Conservation (phyloP, 73 alveolate species). For the Breviolum minutum region DNA sequence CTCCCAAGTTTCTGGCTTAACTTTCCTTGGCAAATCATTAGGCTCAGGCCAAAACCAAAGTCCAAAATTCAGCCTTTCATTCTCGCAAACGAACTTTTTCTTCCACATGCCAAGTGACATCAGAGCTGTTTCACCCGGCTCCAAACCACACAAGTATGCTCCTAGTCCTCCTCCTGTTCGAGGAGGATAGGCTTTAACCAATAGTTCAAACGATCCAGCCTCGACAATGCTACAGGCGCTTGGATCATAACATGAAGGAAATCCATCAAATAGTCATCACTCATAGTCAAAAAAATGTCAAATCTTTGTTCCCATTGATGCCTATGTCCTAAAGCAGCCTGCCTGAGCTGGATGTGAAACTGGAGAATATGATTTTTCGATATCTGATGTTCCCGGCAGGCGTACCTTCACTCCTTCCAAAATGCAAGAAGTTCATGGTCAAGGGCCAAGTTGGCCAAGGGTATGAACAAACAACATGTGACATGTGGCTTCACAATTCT, state of each 20-base stretch:
- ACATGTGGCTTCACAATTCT: too few relatives aligned
- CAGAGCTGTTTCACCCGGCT: constrained; percentile 48
- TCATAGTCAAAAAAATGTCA: neutral
- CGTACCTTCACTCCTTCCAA: constrained; percentile 54
- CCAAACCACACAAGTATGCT: constrained; percentile 54
- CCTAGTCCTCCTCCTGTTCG: constrained; percentile 82
- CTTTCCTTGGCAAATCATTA: constrained; percentile 16
- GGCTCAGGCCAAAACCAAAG: neutral
- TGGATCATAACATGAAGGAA: too few relatives aligned
- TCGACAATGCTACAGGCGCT: neutral
- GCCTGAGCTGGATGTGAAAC: constrained; percentile 81
- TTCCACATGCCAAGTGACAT: constrained; percentile 1
- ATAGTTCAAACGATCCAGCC: constrained; percentile 69
- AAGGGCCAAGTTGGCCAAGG: too few relatives aligned
- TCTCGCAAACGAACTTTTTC: neutral
- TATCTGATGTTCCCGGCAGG: neutral
- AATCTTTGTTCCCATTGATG: neutral
- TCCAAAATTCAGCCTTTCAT: neutral
- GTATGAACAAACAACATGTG: too few relatives aligned
- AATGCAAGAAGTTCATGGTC: too few relatives aligned
- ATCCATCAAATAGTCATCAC: neutral
- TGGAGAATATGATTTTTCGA: constrained; percentile 81
- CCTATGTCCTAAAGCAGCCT: too few relatives aligned
- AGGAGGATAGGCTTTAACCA: constrained; percentile 70
- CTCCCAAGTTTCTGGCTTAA: constrained; percentile 63